phyloP scores from a whole-genome alignment of 2,329 filamentous ascomycete genomes.

The Fusarium mundagurra region DNA sequence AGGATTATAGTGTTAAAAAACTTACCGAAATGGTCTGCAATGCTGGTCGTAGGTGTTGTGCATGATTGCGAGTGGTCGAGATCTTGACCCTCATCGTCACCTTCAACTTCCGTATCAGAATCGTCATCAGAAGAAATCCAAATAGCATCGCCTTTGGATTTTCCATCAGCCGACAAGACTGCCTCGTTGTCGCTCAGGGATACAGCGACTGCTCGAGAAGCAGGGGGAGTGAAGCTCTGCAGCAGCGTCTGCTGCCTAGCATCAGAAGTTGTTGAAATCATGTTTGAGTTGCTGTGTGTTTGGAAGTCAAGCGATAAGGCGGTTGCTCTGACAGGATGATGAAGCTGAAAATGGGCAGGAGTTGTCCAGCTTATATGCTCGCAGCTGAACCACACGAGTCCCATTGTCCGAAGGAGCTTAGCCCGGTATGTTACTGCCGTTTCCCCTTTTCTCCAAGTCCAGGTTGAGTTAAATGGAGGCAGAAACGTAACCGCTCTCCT shows the following conservation, averaged over 20 bases:
- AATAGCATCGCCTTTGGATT: not conserved
- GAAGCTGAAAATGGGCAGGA: too few species aligned
- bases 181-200: too few species aligned
- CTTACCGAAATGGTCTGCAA: not conserved
- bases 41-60: not conserved
- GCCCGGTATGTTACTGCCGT: not conserved
- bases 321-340: too few species aligned
- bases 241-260: not conserved
- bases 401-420: not conserved
- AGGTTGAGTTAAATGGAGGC: too few species aligned
- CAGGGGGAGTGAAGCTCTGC: not conserved
- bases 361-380: not conserved
- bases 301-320: too few species aligned
- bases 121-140: not conserved
- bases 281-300: not conserved
- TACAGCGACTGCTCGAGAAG: not conserved
- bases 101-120: not conserved
- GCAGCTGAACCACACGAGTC: not conserved
- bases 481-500: slow-evolving; percentile 6
- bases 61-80: not conserved
- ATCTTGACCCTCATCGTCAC: not conserved
- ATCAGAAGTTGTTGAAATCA: not conserved
- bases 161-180: too few species aligned
- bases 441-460: too few species aligned
- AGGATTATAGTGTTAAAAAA: not conserved